Evolutionary conservation across 2,329 filamentous ascomycete genomes (phyloP).

Genomic region (Arthrinium puccinioides): DNA sequence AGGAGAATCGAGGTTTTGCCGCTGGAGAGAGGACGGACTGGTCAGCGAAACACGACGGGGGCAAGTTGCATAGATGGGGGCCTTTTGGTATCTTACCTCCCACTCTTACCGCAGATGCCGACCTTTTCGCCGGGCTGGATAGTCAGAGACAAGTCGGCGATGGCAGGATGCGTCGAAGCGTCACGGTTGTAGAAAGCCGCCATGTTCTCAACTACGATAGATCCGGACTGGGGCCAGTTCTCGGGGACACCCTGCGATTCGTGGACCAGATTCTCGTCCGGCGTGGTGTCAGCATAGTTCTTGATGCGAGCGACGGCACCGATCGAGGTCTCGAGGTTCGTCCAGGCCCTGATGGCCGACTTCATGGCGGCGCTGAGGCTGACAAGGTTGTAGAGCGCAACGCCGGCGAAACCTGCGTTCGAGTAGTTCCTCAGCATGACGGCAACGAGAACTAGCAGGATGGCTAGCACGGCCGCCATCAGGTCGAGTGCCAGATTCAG

Average conservation of each 20-base stretch:
- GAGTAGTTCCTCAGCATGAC: conserved; percentile 7
- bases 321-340: conserved; percentile 5
- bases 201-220: not conserved
- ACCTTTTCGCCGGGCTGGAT: conserved; percentile 22
- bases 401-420: conserved; percentile 11
- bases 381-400: conserved; percentile 6
- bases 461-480: conserved; percentile 4
- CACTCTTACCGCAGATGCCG: conserved; percentile 25
- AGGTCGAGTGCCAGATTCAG: conserved; percentile 5
- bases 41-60: not conserved
- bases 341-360: conserved; percentile 2
- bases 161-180: not conserved
- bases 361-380: conserved; percentile 2
- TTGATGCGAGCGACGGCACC: conserved; percentile 6
- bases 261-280: not conserved
- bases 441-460: conserved; percentile 7
- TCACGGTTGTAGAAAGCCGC: not conserved
- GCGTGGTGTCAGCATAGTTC: not conserved
- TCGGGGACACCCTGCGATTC: not conserved
- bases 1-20: not conserved
- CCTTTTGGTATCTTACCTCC: conserved; percentile 10
- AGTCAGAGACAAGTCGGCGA: not conserved
- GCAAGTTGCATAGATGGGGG: not conserved
- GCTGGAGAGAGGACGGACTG: too few relatives aligned
- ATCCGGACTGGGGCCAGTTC: conserved; percentile 2